phyloP scores from a whole-genome alignment of 225 moss, liverwort and hornwort species.

The Pseudisothecium myosuroides region DNA sequence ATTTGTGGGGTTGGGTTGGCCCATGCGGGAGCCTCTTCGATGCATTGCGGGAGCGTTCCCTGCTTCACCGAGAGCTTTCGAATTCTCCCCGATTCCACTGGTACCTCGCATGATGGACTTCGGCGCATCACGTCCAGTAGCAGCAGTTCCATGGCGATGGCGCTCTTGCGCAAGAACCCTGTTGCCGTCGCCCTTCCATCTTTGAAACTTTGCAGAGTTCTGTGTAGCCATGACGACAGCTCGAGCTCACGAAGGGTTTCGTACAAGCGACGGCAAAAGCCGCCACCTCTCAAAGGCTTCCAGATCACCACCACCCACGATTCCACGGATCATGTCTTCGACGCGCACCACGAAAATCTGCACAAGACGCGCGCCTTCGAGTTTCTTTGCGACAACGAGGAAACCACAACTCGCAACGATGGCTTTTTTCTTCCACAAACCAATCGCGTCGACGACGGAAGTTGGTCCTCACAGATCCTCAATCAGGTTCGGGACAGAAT shows the following conservation, averaged over 20 bases:
- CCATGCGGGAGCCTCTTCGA: slow-evolving; percentile 27
- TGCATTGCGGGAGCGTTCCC: slow-evolving; percentile 19
- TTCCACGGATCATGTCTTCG: slow-evolving; percentile 3
- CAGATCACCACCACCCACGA: slow-evolving; percentile 6
- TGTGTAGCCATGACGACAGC: slow-evolving; percentile 1
- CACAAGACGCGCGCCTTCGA: slow-evolving; percentile 30
- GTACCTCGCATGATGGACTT: background rate
- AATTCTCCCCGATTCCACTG: background rate
- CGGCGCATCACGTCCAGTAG: background rate
- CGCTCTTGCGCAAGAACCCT: background rate
- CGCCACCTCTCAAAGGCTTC: slow-evolving; percentile 6
- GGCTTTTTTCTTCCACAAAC: background rate
- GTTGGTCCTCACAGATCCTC: slow-evolving; percentile 18
- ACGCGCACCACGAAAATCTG: slow-evolving; percentile 6
- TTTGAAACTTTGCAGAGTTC: background rate
- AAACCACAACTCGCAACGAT: background rate
- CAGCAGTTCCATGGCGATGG: background rate
- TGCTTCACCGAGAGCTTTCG: background rate
- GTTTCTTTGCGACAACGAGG: slow-evolving; percentile 20
- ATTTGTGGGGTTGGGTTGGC: background rate
- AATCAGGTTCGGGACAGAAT: background rate
- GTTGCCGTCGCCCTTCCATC: background rate
- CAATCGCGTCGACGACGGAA: background rate
- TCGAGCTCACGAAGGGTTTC: slow-evolving; percentile 14
- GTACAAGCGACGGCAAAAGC: slow-evolving; percentile 27